Percentiles rank a stretch among this genome's conserved stretches.
These are phyloP conservation scores for Strombidium stylifer DNA, from an alignment of 73 alveolate genomes.

Conservation along the genomic window DNA sequence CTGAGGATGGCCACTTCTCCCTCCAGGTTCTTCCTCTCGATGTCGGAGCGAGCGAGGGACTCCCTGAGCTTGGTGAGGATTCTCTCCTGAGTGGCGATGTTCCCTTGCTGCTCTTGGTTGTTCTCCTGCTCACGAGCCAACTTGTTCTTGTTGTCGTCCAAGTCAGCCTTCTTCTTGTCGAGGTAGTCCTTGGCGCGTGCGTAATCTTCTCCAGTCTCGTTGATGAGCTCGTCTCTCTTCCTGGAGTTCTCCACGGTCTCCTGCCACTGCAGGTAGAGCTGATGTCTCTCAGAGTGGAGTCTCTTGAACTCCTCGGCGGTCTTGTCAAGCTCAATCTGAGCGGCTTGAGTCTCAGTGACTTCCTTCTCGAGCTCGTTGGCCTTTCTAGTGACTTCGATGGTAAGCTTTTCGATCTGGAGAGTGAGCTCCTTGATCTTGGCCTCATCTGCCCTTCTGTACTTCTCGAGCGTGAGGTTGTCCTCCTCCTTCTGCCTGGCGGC, in stretches of 20 bases:
- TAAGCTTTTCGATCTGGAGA: conserved; percentile 87
- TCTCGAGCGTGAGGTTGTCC: conserved; percentile 98
- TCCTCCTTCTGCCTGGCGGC: conserved; percentile 99
- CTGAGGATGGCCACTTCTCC: conserved; percentile 85
- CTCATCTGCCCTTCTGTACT: conserved; percentile 99
- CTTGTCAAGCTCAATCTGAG: conserved; percentile 98
- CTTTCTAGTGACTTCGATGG: conserved; percentile 79
- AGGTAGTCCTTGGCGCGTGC: conserved; percentile 83
- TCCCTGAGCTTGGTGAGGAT: conserved; percentile 55
- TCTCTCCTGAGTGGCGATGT: conserved; percentile 59
- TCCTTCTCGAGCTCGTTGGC: conserved; percentile 90
- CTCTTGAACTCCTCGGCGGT: conserved; percentile 98
- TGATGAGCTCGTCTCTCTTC: conserved; percentile 84
- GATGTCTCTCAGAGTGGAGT: conserved; percentile 97
- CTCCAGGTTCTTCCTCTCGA: conserved; percentile 53
- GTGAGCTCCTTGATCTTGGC: conserved; percentile 98
- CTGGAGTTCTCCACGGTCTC: conserved; percentile 86
- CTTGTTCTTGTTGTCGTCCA: conserved; percentile 74
- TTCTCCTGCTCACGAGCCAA: conserved; percentile 77
- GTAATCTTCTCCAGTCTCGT: conserved; percentile 89
- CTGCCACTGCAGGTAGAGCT: conserved; percentile 86
- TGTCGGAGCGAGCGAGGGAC: conserved; percentile 47
- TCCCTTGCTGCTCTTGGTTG: conserved; percentile 60
- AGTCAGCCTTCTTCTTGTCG: conserved; percentile 82
- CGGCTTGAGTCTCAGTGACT: conserved; percentile 98